Base-by-base conservation (phyloP, 331 rosid genomes). In the Rhamnella rubrinervis region DNA sequence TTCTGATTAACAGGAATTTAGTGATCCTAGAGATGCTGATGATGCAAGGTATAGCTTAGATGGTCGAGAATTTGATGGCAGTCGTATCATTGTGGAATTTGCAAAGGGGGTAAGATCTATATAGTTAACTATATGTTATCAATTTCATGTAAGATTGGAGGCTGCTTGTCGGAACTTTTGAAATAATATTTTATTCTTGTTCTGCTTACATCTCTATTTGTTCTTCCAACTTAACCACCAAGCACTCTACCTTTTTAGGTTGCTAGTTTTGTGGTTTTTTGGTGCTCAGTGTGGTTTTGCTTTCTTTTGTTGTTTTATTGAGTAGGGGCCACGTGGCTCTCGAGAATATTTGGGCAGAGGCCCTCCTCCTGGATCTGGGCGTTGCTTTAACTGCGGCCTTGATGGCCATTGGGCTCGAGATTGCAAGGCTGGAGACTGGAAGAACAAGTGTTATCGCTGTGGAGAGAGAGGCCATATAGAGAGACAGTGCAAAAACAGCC, bases 391-490 rank as follows among this genome's bases (percentile, higher is more conserved):
- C 31, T 89, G 97, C 31, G 97, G 97, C 53, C 61, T 89, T 69
- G 97, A 92, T 70, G 97, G 97, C 25, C 97, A 92, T 40, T 92
- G 97, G 97, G 97, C 96, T 17, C 86, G 96, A 44, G 97, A 92
- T 71, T 92, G 97, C 84, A 89, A 89, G 68, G 96, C 97, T 74
- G 96, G 97, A 37, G 98, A 93, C 66, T 93, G 98, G 98, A 93
- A 93, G 82, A 93, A 93, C 79, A 93, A 91, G 65, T 93, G 98
- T 64, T 93, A 93, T 71, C 95, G 98, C 41, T 93, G 98, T 77
- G 98, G 98, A 18, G 98, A 91, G 72, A 86, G 98, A 64, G 98
- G 98, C 66, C 98, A 93, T 74, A 91, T 93, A 19, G 98, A 93
- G 63, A 85, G 89, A 55, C 88, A 91, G 69, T 93, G 98, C 84